Base-by-base conservation (phyloP, 2,329 filamentous ascomycete genomes). In the Claviceps humidiphila region DNA sequence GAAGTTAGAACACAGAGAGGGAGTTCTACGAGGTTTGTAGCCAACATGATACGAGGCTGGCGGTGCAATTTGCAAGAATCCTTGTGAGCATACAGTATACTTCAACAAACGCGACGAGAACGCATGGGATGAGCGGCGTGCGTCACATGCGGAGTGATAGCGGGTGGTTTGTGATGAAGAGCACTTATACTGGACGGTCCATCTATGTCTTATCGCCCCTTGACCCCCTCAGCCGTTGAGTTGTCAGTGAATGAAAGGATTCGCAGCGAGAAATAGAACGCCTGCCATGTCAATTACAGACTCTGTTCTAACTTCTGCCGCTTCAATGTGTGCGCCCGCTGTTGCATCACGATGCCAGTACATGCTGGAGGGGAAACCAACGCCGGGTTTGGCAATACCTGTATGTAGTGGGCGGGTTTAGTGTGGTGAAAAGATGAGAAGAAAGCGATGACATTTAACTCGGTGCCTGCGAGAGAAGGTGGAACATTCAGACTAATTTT, bases 341-440 rank as follows among this genome's bases (percentile, higher is more conserved):
- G 39, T 39, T n/a, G 40, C 40, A 51, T 43, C 40, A 43, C 47
- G 47, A 53, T 43, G 41, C 47, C 51, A 53, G 43, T 20, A 50
- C 51, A 11, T 42, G 26, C 43, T 26, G 5, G 43, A 30, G 43
- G 51, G 37, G 7, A 4, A 40, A 9, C 37, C 39, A 42, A 40
- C 20, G 38, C 30, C 42, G 47, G 38, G 42, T 53, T 47, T 53
- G 34, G 47, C 42, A 30, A 52, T 24, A 22, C 37, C 22, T n/a
- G 51, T 24, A 24, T n/a, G 51, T 24, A 24, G 24, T 24, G 24
- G 24, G 24, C 24, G 24, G 24, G 24, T 5, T 24, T 24, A 24
- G 24, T 24, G 47, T 16, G 47, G 7, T 24, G 40, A 9, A 17
- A 30, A 47, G 26, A 30, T 11, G 45, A 30, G 37, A 42, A 39